phyloP scores from a whole-genome alignment of 1,139 yeast species.

The Diutina pseudorugosa region DNA sequence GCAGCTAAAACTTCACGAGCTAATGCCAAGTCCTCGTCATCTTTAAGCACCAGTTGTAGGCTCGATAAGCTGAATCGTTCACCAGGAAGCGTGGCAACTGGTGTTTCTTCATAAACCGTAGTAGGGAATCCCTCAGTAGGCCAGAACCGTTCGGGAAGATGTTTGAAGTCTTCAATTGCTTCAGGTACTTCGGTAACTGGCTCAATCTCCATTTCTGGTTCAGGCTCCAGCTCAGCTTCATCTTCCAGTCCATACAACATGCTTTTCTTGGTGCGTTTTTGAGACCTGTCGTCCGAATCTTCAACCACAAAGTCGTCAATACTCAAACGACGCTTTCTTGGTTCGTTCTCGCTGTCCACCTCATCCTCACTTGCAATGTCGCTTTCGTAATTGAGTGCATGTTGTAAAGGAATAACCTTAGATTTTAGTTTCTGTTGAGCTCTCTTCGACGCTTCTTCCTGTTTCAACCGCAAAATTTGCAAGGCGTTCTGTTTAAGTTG shows the following conservation, averaged over 20 bases:
- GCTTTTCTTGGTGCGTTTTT: not conserved
- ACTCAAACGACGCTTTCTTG: not conserved
- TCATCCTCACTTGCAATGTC: not conserved
- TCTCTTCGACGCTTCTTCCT: slow-evolving; percentile 10
- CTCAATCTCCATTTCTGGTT: not conserved
- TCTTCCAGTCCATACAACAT: slow-evolving; percentile 3
- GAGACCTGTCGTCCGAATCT: not conserved
- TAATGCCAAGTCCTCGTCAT: slow-evolving; percentile 58
- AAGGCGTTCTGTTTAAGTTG: slow-evolving; percentile 6
- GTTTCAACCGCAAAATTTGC: not conserved
- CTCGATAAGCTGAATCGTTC: slow-evolving; percentile 30
- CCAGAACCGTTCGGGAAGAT: slow-evolving; percentile 1
- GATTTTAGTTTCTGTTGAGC: slow-evolving; percentile 11
- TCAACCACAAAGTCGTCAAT: not conserved
- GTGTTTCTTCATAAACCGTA: not conserved
- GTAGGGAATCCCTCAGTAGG: not conserved
- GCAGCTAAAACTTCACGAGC: slow-evolving; percentile 33
- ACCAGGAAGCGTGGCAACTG: not conserved
- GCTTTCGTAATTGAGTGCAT: slow-evolving; percentile 45
- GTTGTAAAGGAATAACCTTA: slow-evolving; percentile 53
- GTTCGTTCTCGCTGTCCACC: not conserved
- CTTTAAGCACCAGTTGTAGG: slow-evolving; percentile 47
- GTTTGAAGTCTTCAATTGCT: not conserved
- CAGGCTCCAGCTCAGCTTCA: slow-evolving; percentile 7
- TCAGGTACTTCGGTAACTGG: not conserved